Evolutionary conservation across 2,329 filamentous ascomycete species (phyloP).

Genomic region (Colletotrichum shisoi): DNA sequence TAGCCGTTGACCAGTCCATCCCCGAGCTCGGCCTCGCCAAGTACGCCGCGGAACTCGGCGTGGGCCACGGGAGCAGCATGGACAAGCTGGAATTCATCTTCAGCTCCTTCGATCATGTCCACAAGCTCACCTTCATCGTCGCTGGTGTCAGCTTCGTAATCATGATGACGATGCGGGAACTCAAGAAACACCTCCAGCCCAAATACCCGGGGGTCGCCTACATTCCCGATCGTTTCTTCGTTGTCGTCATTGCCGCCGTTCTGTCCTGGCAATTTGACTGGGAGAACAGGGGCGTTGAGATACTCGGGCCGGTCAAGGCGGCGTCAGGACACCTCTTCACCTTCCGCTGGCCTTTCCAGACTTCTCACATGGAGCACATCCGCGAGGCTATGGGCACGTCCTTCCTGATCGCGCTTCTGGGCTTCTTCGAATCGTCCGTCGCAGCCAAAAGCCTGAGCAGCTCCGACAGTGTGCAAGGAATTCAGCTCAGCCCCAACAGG

Average conservation of each 20-base stretch:
- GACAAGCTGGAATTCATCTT: conserved; percentile 85
- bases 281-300: conserved; percentile 79
- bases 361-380: conserved; percentile 79
- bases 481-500: conserved; percentile 87
- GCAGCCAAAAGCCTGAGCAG: conserved; percentile 88
- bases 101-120: conserved; percentile 69
- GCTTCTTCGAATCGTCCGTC: conserved; percentile 98
- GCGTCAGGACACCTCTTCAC: conserved; percentile 75
- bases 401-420: conserved; percentile 90
- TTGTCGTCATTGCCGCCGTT: conserved; percentile 85
- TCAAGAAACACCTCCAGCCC: conserved; percentile 83
- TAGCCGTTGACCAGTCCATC: conserved; percentile 92
- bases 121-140: conserved; percentile 78
- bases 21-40: conserved; percentile 82
- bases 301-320: conserved; percentile 83
- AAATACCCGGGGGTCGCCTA: conserved; percentile 83
- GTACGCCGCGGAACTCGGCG: conserved; percentile 68
- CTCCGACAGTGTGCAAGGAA: conserved; percentile 74
- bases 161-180: conserved; percentile 86
- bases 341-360: conserved; percentile 85
- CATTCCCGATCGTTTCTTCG: conserved; percentile 87
- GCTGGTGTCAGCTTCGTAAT: conserved; percentile 81
- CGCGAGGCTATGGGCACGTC: conserved; percentile 87
- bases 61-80: conserved; percentile 83
- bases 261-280: conserved; percentile 79